Percentiles rank a stretch among this genome's conserved stretches.
phyloP scores from a whole-genome alignment of 106 monocot species.

The Phalaenopsis aphrodite region DNA sequence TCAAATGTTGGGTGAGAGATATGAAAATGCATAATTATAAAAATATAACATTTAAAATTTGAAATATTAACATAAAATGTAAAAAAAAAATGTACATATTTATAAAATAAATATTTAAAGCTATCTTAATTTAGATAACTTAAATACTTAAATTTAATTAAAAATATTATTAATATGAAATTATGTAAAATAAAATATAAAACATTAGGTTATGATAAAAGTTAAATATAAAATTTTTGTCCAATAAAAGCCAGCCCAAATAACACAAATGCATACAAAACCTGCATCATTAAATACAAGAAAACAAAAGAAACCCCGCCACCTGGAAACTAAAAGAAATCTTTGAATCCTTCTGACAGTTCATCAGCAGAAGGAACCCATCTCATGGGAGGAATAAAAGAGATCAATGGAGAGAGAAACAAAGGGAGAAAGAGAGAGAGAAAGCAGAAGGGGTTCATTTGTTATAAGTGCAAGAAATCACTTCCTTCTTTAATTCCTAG shows the following conservation, averaged over 20 bases:
- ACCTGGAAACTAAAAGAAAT: conserved; percentile 23
- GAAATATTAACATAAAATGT: too few relatives aligned
- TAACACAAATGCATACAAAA: conserved; percentile 8
- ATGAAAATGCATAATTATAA: too few relatives aligned
- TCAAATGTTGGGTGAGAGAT: too few relatives aligned
- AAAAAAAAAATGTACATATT: too few relatives aligned
- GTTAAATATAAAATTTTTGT: too few relatives aligned
- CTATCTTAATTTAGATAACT: too few relatives aligned
- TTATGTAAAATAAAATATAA: too few relatives aligned
- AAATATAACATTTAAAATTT: too few relatives aligned
- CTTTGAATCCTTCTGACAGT: conserved; percentile 30
- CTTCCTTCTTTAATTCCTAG: conserved; percentile 3
- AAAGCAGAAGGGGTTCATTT: background rate
- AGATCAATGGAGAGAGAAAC: background rate
- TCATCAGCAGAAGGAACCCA: conserved; percentile 12
- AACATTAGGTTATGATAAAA: too few relatives aligned
- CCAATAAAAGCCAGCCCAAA: background rate
- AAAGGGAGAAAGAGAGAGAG: conserved; percentile 5
- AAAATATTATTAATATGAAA: too few relatives aligned
- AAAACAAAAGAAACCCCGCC: conserved; percentile 6
- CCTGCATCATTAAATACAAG: conserved; percentile 26
- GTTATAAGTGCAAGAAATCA: conserved; percentile 5
- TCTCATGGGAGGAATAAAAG: conserved; percentile 1
- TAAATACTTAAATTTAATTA: too few relatives aligned
- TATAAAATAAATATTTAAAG: too few relatives aligned